Evolutionary conservation across 495 filamentous ascomycete genomes (phyloP).

Genomic region (Penicillium turbatum): DNA sequence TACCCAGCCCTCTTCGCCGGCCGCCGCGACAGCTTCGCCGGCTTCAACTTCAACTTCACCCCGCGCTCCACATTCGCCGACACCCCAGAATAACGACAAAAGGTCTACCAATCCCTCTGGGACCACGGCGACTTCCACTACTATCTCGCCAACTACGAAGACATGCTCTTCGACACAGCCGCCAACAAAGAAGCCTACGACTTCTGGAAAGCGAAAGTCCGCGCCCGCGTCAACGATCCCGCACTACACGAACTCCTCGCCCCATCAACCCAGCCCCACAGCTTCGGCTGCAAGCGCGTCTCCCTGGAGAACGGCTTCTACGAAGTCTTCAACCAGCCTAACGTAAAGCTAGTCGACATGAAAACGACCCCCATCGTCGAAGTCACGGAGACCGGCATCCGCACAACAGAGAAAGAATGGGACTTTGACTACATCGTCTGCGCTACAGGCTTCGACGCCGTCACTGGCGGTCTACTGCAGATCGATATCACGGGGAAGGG

Average conservation of each 20-base stretch:
- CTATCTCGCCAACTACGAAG: constrained; percentile 47
- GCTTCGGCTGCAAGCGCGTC: constrained; percentile 49
- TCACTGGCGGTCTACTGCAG: constrained; percentile 45
- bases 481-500: constrained; percentile 43
- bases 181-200: constrained; percentile 49
- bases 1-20: constrained; percentile 38
- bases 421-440: constrained; percentile 35
- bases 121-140: constrained; percentile 47
- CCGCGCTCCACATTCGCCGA: constrained; percentile 39
- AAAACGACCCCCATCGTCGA: constrained; percentile 34
- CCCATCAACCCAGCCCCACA: constrained; percentile 42
- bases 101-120: constrained; percentile 46
- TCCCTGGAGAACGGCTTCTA: constrained; percentile 48
- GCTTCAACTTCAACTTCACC: constrained; percentile 43
- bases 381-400: constrained; percentile 46
- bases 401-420: constrained; percentile 21
- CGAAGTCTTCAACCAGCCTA: constrained; percentile 35
- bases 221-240: constrained; percentile 45
- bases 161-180: constrained; percentile 39
- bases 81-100: constrained; percentile 40
- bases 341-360: constrained; percentile 43
- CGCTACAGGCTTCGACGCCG: constrained; percentile 49
- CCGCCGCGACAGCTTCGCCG: constrained; percentile 33
- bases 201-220: constrained; percentile 51
- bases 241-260: constrained; percentile 48